phyloP scores from a whole-genome alignment of 768 basidiomycete species.

The Pulveroboletus sp. region DNA sequence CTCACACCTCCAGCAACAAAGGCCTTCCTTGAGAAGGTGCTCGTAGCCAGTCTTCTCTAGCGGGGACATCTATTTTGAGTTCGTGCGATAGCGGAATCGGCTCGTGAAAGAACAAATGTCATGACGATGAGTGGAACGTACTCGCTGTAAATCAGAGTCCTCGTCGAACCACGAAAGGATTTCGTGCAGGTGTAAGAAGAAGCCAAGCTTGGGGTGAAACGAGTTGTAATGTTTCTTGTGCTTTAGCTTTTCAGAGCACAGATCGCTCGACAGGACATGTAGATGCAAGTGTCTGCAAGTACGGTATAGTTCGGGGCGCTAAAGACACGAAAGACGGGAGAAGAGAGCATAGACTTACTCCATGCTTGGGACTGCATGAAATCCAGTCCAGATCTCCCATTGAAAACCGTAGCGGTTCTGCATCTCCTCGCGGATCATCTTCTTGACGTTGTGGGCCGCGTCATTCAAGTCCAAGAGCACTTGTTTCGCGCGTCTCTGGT shows the following conservation, averaged over 20 bases:
- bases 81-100: neutral
- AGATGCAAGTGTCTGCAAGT: conserved; percentile 68
- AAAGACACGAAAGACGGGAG: neutral
- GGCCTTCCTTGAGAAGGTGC: conserved; percentile 56
- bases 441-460: conserved; percentile 51
- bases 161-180: conserved; percentile 81
- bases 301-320: neutral
- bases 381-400: conserved; percentile 77
- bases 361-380: conserved; percentile 85
- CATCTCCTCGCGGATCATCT: conserved; percentile 79
- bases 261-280: conserved; percentile 79
- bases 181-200: conserved; percentile 73
- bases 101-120: neutral
- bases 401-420: conserved; percentile 61
- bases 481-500: conserved; percentile 49
- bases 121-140: conserved; percentile 17
- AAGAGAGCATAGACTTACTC: conserved; percentile 46
- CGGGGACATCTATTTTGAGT: conserved; percentile 43
- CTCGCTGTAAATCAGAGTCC: conserved; percentile 48
- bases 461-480: conserved; percentile 50
- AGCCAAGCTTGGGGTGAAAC: conserved; percentile 79
- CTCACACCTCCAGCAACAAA: conserved; percentile 70
- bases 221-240: conserved; percentile 90
- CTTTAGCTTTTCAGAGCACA: conserved; percentile 67
- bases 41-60: conserved; percentile 55